Conservation (phyloP, 768 basidiomycete genomes). For the Lanmaoa rubissima region DNA sequence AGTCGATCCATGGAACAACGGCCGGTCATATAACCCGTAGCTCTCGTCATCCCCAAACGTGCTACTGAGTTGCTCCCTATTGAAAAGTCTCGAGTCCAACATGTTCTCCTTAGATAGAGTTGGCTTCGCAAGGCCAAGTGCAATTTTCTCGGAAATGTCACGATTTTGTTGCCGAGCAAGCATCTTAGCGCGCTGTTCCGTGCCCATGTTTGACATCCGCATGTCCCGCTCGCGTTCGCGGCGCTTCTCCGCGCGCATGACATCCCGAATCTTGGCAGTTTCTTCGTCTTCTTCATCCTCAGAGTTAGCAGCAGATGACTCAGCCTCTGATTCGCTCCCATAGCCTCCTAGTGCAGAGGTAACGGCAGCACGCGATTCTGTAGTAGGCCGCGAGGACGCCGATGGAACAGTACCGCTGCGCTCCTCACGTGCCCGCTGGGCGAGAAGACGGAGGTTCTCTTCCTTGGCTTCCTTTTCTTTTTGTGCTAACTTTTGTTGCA, state of each 20-base stretch:
- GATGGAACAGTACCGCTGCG: slow-evolving; percentile 72
- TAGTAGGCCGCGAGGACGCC: slow-evolving; percentile 59
- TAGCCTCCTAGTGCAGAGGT: slow-evolving; percentile 80
- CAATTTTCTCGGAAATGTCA: slow-evolving; percentile 99
- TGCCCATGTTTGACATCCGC: slow-evolving; percentile 99
- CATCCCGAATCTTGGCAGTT: slow-evolving; percentile 80
- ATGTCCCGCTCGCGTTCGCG: slow-evolving; percentile 94
- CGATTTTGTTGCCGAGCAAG: slow-evolving; percentile 95
- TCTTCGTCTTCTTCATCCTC: slow-evolving; percentile 73
- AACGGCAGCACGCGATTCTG: slow-evolving; percentile 66
- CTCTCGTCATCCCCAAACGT: slow-evolving; percentile 89
- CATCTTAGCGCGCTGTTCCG: slow-evolving; percentile 94
- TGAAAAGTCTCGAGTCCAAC: slow-evolving; percentile 96
- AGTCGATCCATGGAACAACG: slow-evolving; percentile 93
- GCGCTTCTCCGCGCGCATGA: slow-evolving; percentile 89
- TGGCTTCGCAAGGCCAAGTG: slow-evolving; percentile 95
- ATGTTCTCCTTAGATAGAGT: slow-evolving; percentile 95
- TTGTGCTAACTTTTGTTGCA: slow-evolving; percentile 98
- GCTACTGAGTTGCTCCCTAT: slow-evolving; percentile 82
- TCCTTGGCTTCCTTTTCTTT: slow-evolving; percentile 97
- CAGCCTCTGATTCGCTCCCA: slow-evolving; percentile 71
- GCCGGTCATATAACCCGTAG: slow-evolving; percentile 94
- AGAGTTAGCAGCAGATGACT: slow-evolving; percentile 48
- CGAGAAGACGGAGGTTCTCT: slow-evolving; percentile 89
- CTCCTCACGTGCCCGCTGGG: slow-evolving; percentile 94